These are phyloP conservation scores for Phanerochaete carnosa DNA, from an alignment of 768 basidiomycete species.

Conservation along the genomic window DNA sequence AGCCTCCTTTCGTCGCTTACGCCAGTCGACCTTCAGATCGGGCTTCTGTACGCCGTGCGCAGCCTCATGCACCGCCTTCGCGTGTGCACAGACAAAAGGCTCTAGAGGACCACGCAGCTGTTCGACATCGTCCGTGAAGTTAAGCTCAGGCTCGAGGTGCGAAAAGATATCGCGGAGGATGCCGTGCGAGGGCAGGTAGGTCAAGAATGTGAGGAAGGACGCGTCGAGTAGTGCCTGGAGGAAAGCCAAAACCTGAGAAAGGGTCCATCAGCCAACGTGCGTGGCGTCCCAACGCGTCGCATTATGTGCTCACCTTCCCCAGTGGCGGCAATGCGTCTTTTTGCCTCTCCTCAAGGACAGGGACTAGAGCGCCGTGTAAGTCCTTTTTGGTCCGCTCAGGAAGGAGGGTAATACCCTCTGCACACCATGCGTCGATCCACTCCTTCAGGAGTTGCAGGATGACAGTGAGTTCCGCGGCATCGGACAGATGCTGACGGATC, in stretches of 20 bases:
- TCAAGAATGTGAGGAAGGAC: conserved; percentile 64
- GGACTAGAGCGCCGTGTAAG: conserved; percentile 37
- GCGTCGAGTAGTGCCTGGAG: conserved; percentile 68
- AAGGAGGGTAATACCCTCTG: conserved; percentile 34
- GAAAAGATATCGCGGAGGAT: conserved; percentile 47
- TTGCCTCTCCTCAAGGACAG: conserved; percentile 11
- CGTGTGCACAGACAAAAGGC: conserved; percentile 56
- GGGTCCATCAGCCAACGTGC: background rate
- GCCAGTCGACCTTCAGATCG: conserved; percentile 28
- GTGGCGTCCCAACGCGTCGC: background rate
- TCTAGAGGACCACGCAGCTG: conserved; percentile 60
- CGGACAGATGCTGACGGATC: conserved; percentile 45
- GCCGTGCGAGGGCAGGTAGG: conserved; percentile 56
- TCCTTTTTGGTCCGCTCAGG: conserved; percentile 40
- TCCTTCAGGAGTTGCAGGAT: conserved; percentile 45
- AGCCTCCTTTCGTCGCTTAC: conserved; percentile 43
- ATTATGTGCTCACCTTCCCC: conserved; percentile 32
- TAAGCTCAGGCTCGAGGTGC: conserved; percentile 55
- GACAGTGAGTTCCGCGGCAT: conserved; percentile 44
- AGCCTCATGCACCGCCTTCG: conserved; percentile 42
- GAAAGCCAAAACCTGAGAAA: conserved; percentile 52
- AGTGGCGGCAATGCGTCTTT: conserved; percentile 37
- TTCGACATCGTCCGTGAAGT: conserved; percentile 46
- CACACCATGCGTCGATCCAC: conserved; percentile 44
- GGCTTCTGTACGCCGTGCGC: conserved; percentile 26